Evolutionary conservation across 2,329 filamentous ascomycete species (phyloP), one percentile per base, ranked within the genome.

Genomic region (Diaporthe amygdali): DNA sequence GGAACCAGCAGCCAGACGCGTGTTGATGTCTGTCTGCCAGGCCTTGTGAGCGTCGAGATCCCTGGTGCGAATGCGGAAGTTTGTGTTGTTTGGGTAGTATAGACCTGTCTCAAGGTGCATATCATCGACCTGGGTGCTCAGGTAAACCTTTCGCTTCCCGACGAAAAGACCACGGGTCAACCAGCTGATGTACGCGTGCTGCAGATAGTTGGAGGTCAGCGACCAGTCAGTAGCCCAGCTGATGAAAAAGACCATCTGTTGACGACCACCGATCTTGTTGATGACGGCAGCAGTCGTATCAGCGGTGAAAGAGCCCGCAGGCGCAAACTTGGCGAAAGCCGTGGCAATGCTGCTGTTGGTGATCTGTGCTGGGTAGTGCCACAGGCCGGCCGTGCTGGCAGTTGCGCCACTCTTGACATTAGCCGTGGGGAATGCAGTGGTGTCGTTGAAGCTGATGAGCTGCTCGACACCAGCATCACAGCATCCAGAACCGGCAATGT

Each of bases 171-270:
- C 89, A 72, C 88, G 84, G 6, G 89, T 91, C 41, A 89, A 77
- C 89, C 89, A 91, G 74, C 86, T 86, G 72, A 91, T 90, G 84
- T 87, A 90, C 14, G 89, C 83, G 78, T 91, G 89, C 78, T 91
- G 89, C 61, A 90, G 78, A 75, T 85, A 89, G 78, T 85, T 90
- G 75, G 87, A 89, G 2, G 88, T 85, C 17, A 84, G 74, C 71
- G 77, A 80, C 83, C 82, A 84, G 64, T 81, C 80, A 27, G 80
- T 80, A 14, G 81, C 81, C 66, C 88, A 90, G 20, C 82, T 80
- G 67, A 87, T 85, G 80, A 91, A 91, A 81, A 87, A 91, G 3
- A 85, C 89, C 87, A 91, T 89, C 79, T 91, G 88, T 79, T 91
- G 83, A 72, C 89, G 84, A 17, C 84, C 84, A 68, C 82, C 82